Conservation (phyloP, 768 basidiomycete species). For the Rubroboletus satanas region DNA sequence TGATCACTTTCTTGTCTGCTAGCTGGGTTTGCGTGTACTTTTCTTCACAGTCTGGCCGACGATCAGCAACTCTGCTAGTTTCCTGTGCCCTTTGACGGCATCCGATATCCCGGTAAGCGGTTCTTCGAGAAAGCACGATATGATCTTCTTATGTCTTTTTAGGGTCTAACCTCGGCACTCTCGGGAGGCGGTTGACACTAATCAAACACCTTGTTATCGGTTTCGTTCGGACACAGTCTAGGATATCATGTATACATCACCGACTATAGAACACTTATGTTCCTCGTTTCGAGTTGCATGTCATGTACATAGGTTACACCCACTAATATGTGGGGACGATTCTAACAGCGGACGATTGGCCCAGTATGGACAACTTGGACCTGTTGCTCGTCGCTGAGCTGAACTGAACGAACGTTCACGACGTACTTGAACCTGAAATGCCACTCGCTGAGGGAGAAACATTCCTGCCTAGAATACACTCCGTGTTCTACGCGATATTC, state of each 20-base stretch:
- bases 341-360: background rate
- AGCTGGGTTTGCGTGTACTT: slow-evolving; percentile 67
- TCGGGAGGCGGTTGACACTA: slow-evolving; percentile 3
- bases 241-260: slow-evolving; percentile 16
- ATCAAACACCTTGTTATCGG: background rate
- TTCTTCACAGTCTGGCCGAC: slow-evolving; percentile 63
- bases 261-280: slow-evolving; percentile 12
- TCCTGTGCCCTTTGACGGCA: slow-evolving; percentile 58
- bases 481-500: slow-evolving; percentile 93
- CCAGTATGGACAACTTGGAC: background rate
- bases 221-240: slow-evolving; percentile 5
- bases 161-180: slow-evolving; percentile 21
- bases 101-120: slow-evolving; percentile 24
- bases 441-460: slow-evolving; percentile 51
- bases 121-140: background rate
- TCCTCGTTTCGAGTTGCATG: background rate
- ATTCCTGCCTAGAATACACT: slow-evolving; percentile 74
- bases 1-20: slow-evolving; percentile 7
- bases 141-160: slow-evolving; percentile 10
- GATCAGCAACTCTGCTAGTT: slow-evolving; percentile 56
- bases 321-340: background rate
- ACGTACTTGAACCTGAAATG: slow-evolving; percentile 27
- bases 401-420: background rate
- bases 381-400: background rate
- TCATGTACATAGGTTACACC: background rate